Evolutionary conservation across 2,329 filamentous ascomycete species (phyloP), one percentile per base, ranked within the genome.

Genomic region (Talaromyces sp.): DNA sequence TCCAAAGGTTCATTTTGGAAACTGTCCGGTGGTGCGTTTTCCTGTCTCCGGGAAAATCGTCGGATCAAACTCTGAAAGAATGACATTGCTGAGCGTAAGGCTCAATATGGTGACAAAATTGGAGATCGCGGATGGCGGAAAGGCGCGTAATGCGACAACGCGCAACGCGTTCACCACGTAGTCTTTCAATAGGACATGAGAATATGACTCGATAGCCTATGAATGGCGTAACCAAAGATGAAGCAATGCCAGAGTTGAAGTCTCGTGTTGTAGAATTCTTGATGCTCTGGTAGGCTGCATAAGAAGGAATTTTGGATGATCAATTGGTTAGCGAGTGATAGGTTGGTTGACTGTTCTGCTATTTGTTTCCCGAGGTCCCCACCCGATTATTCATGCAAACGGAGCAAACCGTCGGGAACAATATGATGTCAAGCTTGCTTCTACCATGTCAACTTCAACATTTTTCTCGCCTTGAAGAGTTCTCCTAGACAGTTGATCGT

Each of bases 361-460:
- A 28, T 41, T 37, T 46, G 53, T 15, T 46, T 46, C 31, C 53
- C 53, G 53, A 55, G 17, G 31, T 3, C 25, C 45, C 28, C 28
- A 48, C 45, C 45, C 19, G 17, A 17, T 36, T 15, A 17, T 11
- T 22, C 11, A 53, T 56, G 52, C 59, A 61, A 61, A 61, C 59
- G 43, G 22, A 37, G 40, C 59, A 61, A 59, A 61, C 59, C 17
- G 6, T 7, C 6, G 33, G 33, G 40, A 48, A 41, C 35, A 46
- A 39, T 58, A 61, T 61, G 60, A 61, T 61, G 60, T 61, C 46
- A 61, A 48, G 46, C 52, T 45, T 57, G 48, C 21, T 13, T 36
- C 40, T 50, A 40, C 46, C 53, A 54, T 19, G 33, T 35, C 45
- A 48, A 10, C 28, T 35, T 48, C n/a, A 48, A 15, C n/a, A 28